These are phyloP conservation scores for Mucor plumbeus DNA, from an alignment of 371 early-diverging fungal species.

Conservation along the genomic window DNA sequence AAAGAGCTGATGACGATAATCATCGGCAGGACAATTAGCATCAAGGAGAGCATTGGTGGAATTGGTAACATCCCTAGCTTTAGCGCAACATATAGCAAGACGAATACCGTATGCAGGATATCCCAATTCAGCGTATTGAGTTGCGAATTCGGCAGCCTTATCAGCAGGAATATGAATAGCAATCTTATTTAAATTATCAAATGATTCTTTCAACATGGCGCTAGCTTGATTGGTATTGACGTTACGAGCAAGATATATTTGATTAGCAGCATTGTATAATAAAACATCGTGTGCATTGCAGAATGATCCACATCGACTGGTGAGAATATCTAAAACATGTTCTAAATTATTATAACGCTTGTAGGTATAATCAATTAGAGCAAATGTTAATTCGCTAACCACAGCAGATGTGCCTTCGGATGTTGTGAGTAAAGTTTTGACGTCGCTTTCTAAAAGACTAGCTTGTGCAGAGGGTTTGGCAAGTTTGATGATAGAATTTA, in stretches of 20 bases:
- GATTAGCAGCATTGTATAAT: conserved; percentile 59
- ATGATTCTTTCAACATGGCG: conserved; percentile 60
- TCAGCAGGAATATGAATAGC: conserved; percentile 37
- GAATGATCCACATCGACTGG: conserved; percentile 74
- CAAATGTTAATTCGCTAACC: conserved; percentile 13
- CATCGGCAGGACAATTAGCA: conserved; percentile 42
- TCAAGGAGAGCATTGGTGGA: conserved; percentile 47
- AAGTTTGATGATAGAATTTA: conserved; percentile 10
- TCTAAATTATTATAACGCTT: conserved; percentile 7
- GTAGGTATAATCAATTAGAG: conserved; percentile 19
- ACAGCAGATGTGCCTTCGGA: conserved; percentile 18
- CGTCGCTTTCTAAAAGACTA: not conserved
- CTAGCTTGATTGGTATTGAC: conserved; percentile 47
- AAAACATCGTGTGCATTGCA: conserved; percentile 58
- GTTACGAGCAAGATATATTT: conserved; percentile 35
- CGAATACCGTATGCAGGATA: conserved; percentile 46
- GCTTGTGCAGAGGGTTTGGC: conserved; percentile 11
- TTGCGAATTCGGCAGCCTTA: conserved; percentile 34
- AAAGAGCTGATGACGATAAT: conserved; percentile 37
- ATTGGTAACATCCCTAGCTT: conserved; percentile 65
- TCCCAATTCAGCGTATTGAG: conserved; percentile 27
- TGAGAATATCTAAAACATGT: conserved; percentile 47
- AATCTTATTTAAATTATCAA: conserved; percentile 52
- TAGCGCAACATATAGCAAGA: conserved; percentile 71
- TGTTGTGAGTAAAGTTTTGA: conserved; percentile 20